Evolutionary conservation across 2,329 filamentous ascomycete genomes (phyloP).

Genomic region (Pleoardoris graminearum): DNA sequence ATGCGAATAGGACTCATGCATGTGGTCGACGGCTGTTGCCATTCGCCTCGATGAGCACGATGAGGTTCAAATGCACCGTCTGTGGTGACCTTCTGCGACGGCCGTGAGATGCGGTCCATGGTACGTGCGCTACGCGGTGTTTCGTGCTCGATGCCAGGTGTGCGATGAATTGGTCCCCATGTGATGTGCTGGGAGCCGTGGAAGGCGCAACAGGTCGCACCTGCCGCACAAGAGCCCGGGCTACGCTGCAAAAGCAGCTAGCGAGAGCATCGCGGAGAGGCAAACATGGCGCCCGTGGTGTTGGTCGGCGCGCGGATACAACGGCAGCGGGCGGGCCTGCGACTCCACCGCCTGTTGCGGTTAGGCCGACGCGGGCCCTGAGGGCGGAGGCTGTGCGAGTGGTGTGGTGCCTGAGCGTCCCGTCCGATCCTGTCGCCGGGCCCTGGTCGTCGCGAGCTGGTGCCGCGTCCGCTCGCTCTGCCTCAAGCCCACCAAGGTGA

Average conservation of each 20-base stretch:
- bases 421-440: slow-evolving; percentile 7
- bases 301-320: slow-evolving; percentile 2
- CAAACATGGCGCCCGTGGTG: not conserved
- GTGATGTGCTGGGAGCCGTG: not conserved
- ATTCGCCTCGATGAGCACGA: too few relatives aligned
- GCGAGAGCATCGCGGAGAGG: not conserved
- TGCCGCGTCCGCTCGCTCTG: slow-evolving; percentile 4
- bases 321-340: slow-evolving; percentile 6
- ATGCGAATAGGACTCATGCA: too few relatives aligned
- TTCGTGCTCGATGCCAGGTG: too few relatives aligned
- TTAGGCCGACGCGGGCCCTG: slow-evolving; percentile 2
- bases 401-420: slow-evolving; percentile 5
- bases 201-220: not conserved
- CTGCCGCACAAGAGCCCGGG: not conserved
- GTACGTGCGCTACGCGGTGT: not conserved
- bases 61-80: too few relatives aligned
- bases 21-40: too few relatives aligned
- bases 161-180: not conserved
- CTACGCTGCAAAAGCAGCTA: too few relatives aligned
- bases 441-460: slow-evolving; percentile 7
- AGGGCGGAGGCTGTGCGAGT: slow-evolving; percentile 6
- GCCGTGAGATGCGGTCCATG: not conserved
- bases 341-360: not conserved
- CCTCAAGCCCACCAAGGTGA: slow-evolving; percentile 17
- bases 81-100: too few relatives aligned